These are phyloP conservation scores for Pezicula neosporulosa DNA, from an alignment of 2,329 filamentous ascomycete genomes.

Conservation along the genomic window DNA sequence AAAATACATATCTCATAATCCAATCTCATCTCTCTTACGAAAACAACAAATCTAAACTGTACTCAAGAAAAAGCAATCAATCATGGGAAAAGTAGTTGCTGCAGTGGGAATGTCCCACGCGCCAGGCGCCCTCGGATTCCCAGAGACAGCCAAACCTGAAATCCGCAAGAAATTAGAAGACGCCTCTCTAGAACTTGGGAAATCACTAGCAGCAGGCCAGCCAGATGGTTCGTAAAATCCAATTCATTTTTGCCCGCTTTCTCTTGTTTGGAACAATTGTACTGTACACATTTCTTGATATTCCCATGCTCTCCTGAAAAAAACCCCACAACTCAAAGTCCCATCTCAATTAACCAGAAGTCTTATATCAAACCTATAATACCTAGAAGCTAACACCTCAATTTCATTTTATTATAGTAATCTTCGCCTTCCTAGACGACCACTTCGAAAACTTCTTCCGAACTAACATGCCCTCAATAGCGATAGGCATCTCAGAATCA, in stretches of 20 bases:
- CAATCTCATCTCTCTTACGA: too few relatives aligned
- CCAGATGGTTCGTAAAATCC: conserved; percentile 10
- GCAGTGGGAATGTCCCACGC: conserved; percentile 8
- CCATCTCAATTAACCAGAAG: too few relatives aligned
- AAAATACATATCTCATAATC: too few relatives aligned
- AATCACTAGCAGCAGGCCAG: conserved; percentile 23
- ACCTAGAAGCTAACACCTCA: too few relatives aligned
- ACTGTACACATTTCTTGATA: too few relatives aligned
- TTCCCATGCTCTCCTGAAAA: too few relatives aligned
- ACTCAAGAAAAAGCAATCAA: too few relatives aligned
- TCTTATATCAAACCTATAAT: too few relatives aligned
- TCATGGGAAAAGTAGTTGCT: conserved; percentile 7
- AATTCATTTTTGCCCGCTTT: too few relatives aligned
- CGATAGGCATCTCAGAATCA: conserved; percentile 22
- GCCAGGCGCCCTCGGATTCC: conserved; percentile 25
- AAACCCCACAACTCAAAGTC: too few relatives aligned
- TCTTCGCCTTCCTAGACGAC: conserved; percentile 29
- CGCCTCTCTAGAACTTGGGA: conserved; percentile 23
- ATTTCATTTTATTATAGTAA: conserved; percentile 11
- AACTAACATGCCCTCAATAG: conserved; percentile 25
- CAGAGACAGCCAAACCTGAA: conserved; percentile 24
- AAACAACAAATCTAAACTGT: too few relatives aligned
- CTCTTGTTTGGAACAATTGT: too few relatives aligned
- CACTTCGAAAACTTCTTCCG: conserved; percentile 30
- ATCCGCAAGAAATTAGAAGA: conserved; percentile 21